Base-by-base conservation (phyloP, 345 rosid species). In the Erucastrum elatum region DNA sequence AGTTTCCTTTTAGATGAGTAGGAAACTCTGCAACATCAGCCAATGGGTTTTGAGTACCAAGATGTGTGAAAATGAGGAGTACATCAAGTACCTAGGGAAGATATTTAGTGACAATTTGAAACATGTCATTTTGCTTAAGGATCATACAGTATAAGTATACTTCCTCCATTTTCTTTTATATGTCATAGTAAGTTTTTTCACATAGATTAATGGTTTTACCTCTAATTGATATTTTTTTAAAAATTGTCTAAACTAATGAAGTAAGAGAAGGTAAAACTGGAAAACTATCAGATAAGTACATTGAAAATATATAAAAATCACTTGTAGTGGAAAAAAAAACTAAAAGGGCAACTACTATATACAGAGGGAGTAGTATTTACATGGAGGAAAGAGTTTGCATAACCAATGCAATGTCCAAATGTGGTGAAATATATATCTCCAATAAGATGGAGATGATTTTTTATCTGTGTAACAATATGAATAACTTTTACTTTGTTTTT, bases 81-180 rank as follows among this genome's bases (percentile, higher is more conserved):
- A 56, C 44, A 69, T 70, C 80, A 80, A 80, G 75, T 80, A 63
- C 80, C 80, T 80, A 80, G 80, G 72, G 33, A 16, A 61, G 30
- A 12, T 51, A 64, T 53, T 35, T 29, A 53, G 34, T 46, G 68
- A 69, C 39, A 26, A 56, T 66, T 16, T 65, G n/a, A 11, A 70
- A 66, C 55, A 33, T 49, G 17, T 27, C 41, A 15, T 9, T 60
- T 72, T 44, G 12, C 53, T 35, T 0, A 72, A 62, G 39, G 46
- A 44, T 27, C 16, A 61, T 39, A 21, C 7, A 29, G 12, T 44
- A 44, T 39, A 39, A 25, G n/a, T 2, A 31, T 16, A 25, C 46
- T 39, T 39, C 1, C 12, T 39, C 46, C 13, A 2, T 3, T 39
- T 39, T 3, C 46, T 39, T 39, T 39, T 10, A 39, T 12, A 46